A percentile compares a stretch with the other conserved stretches of the same genome.
Evolutionary conservation across 2,329 filamentous ascomycete species (phyloP).

Genomic region (Botryotinia calthae): DNA sequence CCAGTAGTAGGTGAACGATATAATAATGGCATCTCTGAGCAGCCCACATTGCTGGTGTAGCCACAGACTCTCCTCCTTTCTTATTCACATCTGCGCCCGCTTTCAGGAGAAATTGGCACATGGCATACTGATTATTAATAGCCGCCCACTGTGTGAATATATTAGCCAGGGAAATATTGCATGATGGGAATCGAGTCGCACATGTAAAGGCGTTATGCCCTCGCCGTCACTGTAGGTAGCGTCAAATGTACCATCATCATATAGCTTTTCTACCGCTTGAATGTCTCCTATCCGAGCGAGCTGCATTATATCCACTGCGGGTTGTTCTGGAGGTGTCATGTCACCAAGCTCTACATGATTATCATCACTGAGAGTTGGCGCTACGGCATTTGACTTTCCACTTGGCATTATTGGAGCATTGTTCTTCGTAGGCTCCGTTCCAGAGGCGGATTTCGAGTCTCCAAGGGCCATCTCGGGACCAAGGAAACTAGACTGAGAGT

Average conservation of each 20-base stretch:
- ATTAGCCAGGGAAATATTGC: conserved; percentile 5
- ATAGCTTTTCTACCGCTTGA: conserved; percentile 81
- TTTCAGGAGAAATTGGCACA: conserved; percentile 92
- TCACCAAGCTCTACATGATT: conserved; percentile 40
- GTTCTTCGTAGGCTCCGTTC: conserved; percentile 26
- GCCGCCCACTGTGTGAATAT: conserved; percentile 77
- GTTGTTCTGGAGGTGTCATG: conserved; percentile 32
- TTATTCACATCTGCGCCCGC: conserved; percentile 79
- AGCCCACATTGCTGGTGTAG: conserved; percentile 94
- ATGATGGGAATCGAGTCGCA: conserved; percentile 46
- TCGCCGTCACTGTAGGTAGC: conserved; percentile 84
- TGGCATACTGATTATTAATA: conserved; percentile 97
- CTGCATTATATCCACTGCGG: conserved; percentile 79
- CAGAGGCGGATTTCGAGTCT: conserved; percentile 26
- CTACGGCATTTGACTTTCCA: conserved; percentile 52
- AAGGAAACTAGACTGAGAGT: conserved; percentile 24
- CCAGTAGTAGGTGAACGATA: conserved; percentile 86
- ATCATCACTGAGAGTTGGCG: conserved; percentile 52
- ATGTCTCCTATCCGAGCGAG: conserved; percentile 86
- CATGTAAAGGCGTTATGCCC: conserved; percentile 93
- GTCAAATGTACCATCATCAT: conserved; percentile 77
- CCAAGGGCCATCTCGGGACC: conserved; percentile 31
- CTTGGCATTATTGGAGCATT: conserved; percentile 51
- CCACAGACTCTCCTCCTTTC: conserved; percentile 91
- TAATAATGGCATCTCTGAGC: conserved; percentile 97